Base-by-base conservation (phyloP, 768 basidiomycete genomes). In the Trametes sanguinea region DNA sequence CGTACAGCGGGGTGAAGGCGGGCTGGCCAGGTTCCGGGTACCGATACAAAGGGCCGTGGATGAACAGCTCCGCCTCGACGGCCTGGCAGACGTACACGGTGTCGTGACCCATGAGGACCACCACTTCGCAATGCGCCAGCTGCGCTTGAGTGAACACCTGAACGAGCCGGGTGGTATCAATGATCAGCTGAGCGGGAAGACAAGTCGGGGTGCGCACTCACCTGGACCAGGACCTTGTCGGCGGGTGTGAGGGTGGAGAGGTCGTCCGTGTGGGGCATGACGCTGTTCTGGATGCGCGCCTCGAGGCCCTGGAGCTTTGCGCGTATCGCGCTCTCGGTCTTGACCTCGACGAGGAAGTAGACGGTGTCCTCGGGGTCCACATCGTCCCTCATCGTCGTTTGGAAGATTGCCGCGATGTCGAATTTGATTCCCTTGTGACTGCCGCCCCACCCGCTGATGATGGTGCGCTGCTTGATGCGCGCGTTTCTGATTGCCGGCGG, bases 291-390 rank as follows among this genome's bases (percentile, higher is more conserved):
- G 48, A 50, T 50, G 48, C 48, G 30, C 30, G 29, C 29, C 30
- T 50, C 48, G 14, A 50, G 48, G 48, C 30, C 48, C 13, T 30
- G 27, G 48, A 50, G 4, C 48, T 50, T 50, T 29, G 48, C 48
- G 9, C 11, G 48, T 4, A 50, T 30, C 27, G 48, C 48, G 45
- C 45, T n/a, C 45, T 46, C 45, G 17, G 45, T 46, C 45, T 46
- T 46, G 45, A 46, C 45, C 45, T 50, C 48, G 48, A 50, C 30
- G 29, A 50, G 48, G 29, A 50, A 29, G 48, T 50, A 50, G 48
- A 50, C 29, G 30, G 48, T 50, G 48, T 50, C 48, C 48, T 30
- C 11, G 27, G 30, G 27, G 22, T 50, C 48, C 48, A 13, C 29
- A 2, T 33, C 14, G 29, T 29, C 11, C 13, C 22, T 22, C 48